These are phyloP conservation scores for Monascus ruber DNA, from an alignment of 2,329 filamentous ascomycete genomes.

Conservation along the genomic window DNA sequence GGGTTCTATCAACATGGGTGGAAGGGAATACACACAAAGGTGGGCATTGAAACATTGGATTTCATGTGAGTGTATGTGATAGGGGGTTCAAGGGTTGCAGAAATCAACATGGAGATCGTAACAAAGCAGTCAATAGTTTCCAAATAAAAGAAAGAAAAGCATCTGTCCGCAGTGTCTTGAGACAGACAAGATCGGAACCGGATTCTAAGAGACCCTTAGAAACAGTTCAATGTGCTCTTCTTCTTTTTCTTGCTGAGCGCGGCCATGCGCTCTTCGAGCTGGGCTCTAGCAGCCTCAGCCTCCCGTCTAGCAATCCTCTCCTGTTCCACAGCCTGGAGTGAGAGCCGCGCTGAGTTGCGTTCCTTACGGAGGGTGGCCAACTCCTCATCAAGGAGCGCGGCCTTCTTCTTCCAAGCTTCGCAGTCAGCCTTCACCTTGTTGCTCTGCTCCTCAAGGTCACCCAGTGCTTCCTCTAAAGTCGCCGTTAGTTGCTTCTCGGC, in stretches of 20 bases:
- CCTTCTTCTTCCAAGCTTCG: slow-evolving; percentile 83
- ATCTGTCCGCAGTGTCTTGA: no score
- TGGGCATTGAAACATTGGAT: slow-evolving; percentile 2
- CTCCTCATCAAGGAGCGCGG: slow-evolving; percentile 59
- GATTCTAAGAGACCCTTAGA: slow-evolving; percentile 48
- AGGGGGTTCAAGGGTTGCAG: no score
- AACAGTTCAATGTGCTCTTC: slow-evolving; percentile 92
- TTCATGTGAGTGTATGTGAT: no score
- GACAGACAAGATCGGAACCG: not conserved
- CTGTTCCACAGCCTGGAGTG: slow-evolving; percentile 85
- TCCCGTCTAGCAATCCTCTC: slow-evolving; percentile 86
- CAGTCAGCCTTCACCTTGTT: slow-evolving; percentile 86
- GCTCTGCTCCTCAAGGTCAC: slow-evolving; percentile 81
- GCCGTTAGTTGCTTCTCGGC: slow-evolving; percentile 94
- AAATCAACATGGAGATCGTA: slow-evolving; percentile 16
- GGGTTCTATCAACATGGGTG: slow-evolving; percentile 10
- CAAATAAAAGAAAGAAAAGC: slow-evolving; percentile 3
- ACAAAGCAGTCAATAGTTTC: slow-evolving; percentile 8
- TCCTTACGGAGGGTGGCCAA: slow-evolving; percentile 45
- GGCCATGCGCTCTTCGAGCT: slow-evolving; percentile 91
- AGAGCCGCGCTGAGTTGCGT: slow-evolving; percentile 47
- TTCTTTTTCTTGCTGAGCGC: slow-evolving; percentile 88
- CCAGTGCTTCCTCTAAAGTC: slow-evolving; percentile 88
- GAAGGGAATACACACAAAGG: slow-evolving; percentile 1
- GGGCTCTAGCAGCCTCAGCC: slow-evolving; percentile 76